These are phyloP conservation scores for Monilinia fructicola DNA, from an alignment of 2,329 filamentous ascomycete species.

Conservation along the genomic window DNA sequence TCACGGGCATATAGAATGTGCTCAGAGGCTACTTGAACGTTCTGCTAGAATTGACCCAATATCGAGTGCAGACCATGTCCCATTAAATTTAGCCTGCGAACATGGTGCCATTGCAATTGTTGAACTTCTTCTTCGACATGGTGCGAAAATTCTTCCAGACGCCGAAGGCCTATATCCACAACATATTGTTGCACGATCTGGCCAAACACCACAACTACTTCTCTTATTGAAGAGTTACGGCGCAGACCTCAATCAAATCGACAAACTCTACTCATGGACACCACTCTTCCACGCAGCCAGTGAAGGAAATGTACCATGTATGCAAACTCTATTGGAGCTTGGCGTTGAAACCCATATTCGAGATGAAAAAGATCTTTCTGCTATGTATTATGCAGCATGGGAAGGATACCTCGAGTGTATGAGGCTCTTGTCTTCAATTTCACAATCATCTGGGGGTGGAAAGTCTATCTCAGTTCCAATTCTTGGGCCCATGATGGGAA, in stretches of 20 bases:
- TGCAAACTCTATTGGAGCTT: slow-evolving; percentile 76
- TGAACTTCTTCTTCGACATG: slow-evolving; percentile 76
- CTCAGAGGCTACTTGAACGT: slow-evolving; percentile 71
- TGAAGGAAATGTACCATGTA: slow-evolving; percentile 87
- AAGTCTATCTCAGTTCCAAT: slow-evolving; percentile 38
- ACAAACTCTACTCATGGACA: slow-evolving; percentile 97
- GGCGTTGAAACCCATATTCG: slow-evolving; percentile 75
- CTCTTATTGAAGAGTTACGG: slow-evolving; percentile 80
- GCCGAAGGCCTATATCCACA: slow-evolving; percentile 97
- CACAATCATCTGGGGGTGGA: slow-evolving; percentile 23
- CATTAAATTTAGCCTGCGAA: slow-evolving; percentile 91
- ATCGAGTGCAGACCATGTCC: slow-evolving; percentile 87
- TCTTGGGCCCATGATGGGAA: slow-evolving; percentile 38
- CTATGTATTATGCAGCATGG: slow-evolving; percentile 98
- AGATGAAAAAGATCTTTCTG: slow-evolving; percentile 89
- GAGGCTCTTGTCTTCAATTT: slow-evolving; percentile 68
- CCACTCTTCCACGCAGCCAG: slow-evolving; percentile 94
- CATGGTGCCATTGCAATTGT: slow-evolving; percentile 85
- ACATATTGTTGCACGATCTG: slow-evolving; percentile 88
- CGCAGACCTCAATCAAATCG: slow-evolving; percentile 85
- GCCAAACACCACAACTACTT: slow-evolving; percentile 75
- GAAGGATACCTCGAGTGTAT: slow-evolving; percentile 95
- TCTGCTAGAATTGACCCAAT: slow-evolving; percentile 83
- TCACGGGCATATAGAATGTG: slow-evolving; percentile 77
- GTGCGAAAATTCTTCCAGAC: slow-evolving; percentile 83